Evolutionary conservation across 176 grass and related monocot species (phyloP).

Genomic region (Typha latifolia): DNA sequence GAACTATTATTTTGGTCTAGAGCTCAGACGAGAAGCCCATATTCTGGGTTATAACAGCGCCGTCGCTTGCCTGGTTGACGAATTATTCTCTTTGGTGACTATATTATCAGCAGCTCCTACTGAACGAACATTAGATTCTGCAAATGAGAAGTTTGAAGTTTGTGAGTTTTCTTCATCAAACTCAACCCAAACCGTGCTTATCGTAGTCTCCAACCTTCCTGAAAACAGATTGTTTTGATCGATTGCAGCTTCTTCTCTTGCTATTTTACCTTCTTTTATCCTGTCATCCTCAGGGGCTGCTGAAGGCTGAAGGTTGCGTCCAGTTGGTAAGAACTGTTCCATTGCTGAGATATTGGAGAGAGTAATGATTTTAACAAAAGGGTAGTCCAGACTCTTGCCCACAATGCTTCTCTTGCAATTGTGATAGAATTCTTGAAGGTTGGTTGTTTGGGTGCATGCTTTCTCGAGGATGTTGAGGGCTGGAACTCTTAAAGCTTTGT

Average conservation of each 20-base stretch:
- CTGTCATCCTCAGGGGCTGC: constrained; percentile 6
- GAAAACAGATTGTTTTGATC: constrained; percentile 11
- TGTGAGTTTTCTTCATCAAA: constrained; percentile 50
- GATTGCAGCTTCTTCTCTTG: constrained; percentile 12
- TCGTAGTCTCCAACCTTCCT: constrained; percentile 63
- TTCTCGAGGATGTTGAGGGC: constrained; percentile 56
- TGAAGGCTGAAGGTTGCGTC: neutral
- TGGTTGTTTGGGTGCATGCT: constrained; percentile 51
- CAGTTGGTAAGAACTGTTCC: constrained; percentile 15
- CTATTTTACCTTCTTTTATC: neutral
- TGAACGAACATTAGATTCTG: no score
- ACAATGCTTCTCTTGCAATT: constrained; percentile 55
- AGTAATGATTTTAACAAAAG: constrained; percentile 65
- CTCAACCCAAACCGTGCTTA: constrained; percentile 87
- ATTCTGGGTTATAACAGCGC: neutral
- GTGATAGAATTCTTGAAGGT: constrained; percentile 78
- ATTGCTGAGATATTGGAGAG: constrained; percentile 26
- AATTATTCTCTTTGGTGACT: neutral
- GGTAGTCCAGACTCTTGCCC: constrained; percentile 58
- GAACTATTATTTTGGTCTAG: neutral
- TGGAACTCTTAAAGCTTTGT: constrained; percentile 24
- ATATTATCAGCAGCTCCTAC: no score
- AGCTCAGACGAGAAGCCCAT: neutral
- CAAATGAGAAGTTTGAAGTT: constrained; percentile 7
- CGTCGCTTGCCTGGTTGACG: neutral